These are phyloP conservation scores for Fusarium anthophilum DNA, from an alignment of 2,329 filamentous ascomycete genomes.

Conservation along the genomic window DNA sequence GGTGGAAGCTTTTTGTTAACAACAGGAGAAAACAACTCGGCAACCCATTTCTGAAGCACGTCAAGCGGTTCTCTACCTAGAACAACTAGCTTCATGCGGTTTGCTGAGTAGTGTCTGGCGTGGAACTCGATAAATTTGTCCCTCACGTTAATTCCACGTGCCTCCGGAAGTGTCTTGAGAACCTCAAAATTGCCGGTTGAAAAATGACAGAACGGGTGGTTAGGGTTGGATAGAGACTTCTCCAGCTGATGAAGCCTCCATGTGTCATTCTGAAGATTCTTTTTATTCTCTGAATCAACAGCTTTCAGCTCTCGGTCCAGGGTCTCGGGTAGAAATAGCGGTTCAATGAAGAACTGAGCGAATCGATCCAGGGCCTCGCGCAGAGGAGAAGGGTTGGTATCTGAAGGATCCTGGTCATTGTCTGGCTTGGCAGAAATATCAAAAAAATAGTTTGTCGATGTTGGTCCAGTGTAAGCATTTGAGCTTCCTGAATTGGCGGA, in stretches of 20 bases:
- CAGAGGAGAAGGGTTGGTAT: conserved; percentile 67
- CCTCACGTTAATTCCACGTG: conserved; percentile 82
- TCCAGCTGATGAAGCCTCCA: conserved; percentile 90
- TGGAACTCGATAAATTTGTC: conserved; percentile 95
- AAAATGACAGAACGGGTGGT: conserved; percentile 91
- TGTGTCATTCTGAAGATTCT: conserved; percentile 90
- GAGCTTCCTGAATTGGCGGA: conserved; percentile 89
- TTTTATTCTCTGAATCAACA: conserved; percentile 97
- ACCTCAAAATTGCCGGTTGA: conserved; percentile 90
- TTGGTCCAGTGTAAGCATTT: conserved; percentile 93
- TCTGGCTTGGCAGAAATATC: conserved; percentile 86
- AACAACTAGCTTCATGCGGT: conserved; percentile 90
- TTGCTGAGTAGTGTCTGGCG: conserved; percentile 88
- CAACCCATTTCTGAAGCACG: conserved; percentile 83
- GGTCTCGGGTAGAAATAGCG: conserved; percentile 85
- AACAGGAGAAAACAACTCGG: conserved; percentile 82
- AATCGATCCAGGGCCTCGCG: conserved; percentile 90
- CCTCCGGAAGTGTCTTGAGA: conserved; percentile 82
- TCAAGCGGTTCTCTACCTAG: conserved; percentile 85
- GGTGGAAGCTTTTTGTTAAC: conserved; percentile 80
- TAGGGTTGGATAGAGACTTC: conserved; percentile 86
- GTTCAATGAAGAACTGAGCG: conserved; percentile 91
- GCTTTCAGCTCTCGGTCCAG: conserved; percentile 87
- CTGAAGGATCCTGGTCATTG: conserved; percentile 65
- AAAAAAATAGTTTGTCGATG: conserved; percentile 98